Percentiles rank a stretch among this genome's conserved stretches.
phyloP scores from a whole-genome alignment of 768 basidiomycete genomes.

The Panaeolus papilionaceus region DNA sequence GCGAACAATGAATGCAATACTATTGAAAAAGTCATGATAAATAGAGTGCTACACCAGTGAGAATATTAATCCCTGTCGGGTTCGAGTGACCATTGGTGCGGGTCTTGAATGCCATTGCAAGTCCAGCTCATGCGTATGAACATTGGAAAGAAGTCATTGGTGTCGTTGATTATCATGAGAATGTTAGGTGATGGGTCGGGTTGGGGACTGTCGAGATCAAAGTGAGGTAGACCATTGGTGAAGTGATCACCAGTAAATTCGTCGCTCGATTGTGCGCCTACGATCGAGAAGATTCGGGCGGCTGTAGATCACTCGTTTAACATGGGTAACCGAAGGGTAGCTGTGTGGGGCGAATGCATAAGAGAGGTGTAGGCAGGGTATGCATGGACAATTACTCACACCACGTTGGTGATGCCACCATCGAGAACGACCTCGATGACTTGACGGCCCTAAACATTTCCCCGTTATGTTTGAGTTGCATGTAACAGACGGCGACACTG shows the following conservation, averaged over 20 bases:
- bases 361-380: conserved; percentile 4
- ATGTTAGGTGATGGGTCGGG: background rate
- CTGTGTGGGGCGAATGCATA: conserved; percentile 36
- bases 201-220: background rate
- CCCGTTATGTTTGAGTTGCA: background rate
- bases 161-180: conserved; percentile 3
- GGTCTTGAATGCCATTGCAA: background rate
- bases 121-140: background rate
- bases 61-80: conserved; percentile 4
- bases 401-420: conserved; percentile 71
- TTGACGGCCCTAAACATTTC: conserved; percentile 69
- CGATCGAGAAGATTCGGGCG: conserved; percentile 47
- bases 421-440: conserved; percentile 86
- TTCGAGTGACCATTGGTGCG: background rate
- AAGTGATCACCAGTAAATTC: conserved; percentile 71
- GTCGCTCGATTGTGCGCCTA: conserved; percentile 70
- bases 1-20: conserved; percentile 1
- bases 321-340: conserved; percentile 82
- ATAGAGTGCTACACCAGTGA: background rate
- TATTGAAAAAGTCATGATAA: background rate
- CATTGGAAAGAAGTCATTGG: background rate
- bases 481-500: background rate
- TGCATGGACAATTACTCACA: conserved; percentile 40
- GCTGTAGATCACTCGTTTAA: conserved; percentile 75
- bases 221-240: background rate